Base-by-base conservation (phyloP, 2,329 filamentous ascomycete genomes). In the Colletotrichum spaethianum region DNA sequence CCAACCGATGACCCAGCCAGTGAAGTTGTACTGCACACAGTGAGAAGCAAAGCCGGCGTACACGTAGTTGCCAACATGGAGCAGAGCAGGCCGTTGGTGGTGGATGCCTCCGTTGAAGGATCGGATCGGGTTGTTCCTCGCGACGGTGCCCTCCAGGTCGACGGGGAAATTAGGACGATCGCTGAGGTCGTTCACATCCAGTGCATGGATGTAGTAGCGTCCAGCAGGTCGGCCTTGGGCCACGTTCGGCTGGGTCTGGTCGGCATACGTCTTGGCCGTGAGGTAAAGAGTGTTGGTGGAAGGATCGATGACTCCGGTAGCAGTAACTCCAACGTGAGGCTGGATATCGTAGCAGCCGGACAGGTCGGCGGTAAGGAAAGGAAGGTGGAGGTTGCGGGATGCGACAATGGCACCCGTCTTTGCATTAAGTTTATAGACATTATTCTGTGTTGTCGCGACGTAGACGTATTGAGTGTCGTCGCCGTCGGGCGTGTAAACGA, bases 361-460 rank as follows among this genome's bases (percentile, higher is more conserved):
- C 48, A 88, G 78, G 67, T 89, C 87, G 6, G 83, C 82, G 12
- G 85, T 82, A 33, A 87, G 76, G 73, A 88, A 88, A 1, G 87
- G 87, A 26, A 85, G 83, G 61, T 83, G 82, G 0, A 90, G 80
- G 33, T 85, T 88, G 11, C 87, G 80, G 1, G 80, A 82, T 0
- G 79, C 77, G n/a, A 90, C 74, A 28, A 90, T 87, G 3, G 79
- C 82, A 28, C 88, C 88, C 0, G 86, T 89, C 75, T 87, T 86
- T 0, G 87, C 87, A 75, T 90, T 82, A 40, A 90, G 78, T 73
- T 88, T 89, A 77, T 89, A 89, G 8, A 90, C 77, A 62, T 88
- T 89, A 78, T 90, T 90, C 75, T 89, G 87, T 0, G 87, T 88
- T 0, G 88, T 90, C 2, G 89, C 85, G 14, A 89, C 78, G 74